Conservation (phyloP, 371 early-diverging fungal species). For the Mortierella sp. region DNA sequence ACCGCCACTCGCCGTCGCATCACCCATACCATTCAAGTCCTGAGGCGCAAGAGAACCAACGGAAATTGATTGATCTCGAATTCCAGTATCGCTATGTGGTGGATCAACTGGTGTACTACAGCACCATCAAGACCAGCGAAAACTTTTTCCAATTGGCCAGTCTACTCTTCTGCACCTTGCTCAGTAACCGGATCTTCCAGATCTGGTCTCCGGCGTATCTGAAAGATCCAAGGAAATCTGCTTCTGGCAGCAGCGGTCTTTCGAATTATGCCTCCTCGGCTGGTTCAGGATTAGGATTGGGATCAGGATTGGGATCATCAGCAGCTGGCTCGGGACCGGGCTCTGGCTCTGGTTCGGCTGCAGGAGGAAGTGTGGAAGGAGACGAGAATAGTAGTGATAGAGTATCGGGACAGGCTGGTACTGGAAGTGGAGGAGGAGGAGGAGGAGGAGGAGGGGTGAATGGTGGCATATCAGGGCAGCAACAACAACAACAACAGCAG, state of each 20-base stretch:
- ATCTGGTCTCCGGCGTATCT: slow-evolving; percentile 50
- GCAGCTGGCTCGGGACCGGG: not conserved
- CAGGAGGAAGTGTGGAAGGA: not conserved
- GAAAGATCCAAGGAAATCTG: slow-evolving; percentile 14
- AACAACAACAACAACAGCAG: slow-evolving; percentile 28
- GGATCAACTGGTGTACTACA: slow-evolving; percentile 74
- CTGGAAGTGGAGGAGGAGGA: too few species aligned
- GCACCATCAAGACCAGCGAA: slow-evolving; percentile 74
- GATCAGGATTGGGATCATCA: slow-evolving; percentile 6
- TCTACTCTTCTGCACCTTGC: slow-evolving; percentile 61
- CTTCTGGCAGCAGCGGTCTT: not conserved
- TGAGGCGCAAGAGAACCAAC: slow-evolving; percentile 48
- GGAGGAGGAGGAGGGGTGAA: too few species aligned
- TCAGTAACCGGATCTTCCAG: slow-evolving; percentile 48
- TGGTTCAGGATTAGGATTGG: not conserved
- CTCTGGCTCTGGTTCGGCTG: too few species aligned
- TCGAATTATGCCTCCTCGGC: not conserved
- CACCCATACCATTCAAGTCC: slow-evolving; percentile 27
- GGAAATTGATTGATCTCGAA: slow-evolving; percentile 61
- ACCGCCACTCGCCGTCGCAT: slow-evolving; percentile 21
- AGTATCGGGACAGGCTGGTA: slow-evolving; percentile 14
- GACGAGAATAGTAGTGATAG: slow-evolving; percentile 23
- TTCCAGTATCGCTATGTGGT: slow-evolving; percentile 74
- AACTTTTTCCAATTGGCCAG: slow-evolving; percentile 70
- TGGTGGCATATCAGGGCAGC: slow-evolving; percentile 24